Base-by-base conservation (phyloP, 371 early-diverging fungal species). In the Mortierella sp. region DNA sequence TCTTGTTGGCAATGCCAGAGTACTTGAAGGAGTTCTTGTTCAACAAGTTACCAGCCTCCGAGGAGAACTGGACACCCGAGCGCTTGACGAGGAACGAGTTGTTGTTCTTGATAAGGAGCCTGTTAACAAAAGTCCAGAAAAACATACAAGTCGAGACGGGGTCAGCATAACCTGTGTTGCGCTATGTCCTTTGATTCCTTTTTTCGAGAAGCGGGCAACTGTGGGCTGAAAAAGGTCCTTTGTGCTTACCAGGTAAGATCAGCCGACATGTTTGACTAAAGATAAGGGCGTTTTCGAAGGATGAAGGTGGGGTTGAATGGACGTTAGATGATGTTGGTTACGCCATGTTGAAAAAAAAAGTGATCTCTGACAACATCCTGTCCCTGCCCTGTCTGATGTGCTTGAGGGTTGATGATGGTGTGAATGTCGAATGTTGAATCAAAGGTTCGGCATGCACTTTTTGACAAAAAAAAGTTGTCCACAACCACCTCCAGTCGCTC, bases 61-160 rank as follows among this genome's bases (percentile, higher is more conserved):
- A 77, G 77, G 92, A 91, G 90, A 97, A 90, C 88, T 92, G 90
- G 84, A 92, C 91, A 71, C 95, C 95, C 87, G 89, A 89, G 80
- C 95, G 92, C 94, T 96, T 95, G 85, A 96, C 96, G 76, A 97
- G 88, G 92, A 94, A 97, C 85, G 93, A 91, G 90, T 90, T 91
- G 90, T 93, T 92, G 90, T 94, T 92, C 89, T 93, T 94, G 90
- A 94, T 90, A 80, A 97, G 88, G 85, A 91, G 88, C 97, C 97
- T 96, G 79, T 37, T 19, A 43, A 1, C 5, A 19, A 58, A 16
- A 16, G 19, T 14, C 44, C 66, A 40, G 45, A 29, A 31, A 43
- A 40, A n/a, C n/a, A n/a, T n/a, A n/a, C n/a, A 24, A 22, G 16
- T 40, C 58, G 1, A 29, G 31, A n/a, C 19, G 11, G 48, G 66